Conservation (phyloP, 768 basidiomycete genomes). For the Mycena floridula region DNA sequence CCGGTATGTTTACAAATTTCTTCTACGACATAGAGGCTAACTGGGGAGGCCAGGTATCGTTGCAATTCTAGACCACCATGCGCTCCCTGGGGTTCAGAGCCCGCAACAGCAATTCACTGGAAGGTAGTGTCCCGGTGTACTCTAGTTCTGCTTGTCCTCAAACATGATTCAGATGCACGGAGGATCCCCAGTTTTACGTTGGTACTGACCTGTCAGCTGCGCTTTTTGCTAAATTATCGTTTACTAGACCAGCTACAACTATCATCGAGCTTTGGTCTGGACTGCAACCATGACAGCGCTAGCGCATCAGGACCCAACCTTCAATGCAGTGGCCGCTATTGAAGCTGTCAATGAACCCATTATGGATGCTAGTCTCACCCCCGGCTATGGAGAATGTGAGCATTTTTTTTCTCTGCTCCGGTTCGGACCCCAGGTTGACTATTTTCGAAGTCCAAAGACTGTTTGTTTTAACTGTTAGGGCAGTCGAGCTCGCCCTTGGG, state of each 20-base stretch:
- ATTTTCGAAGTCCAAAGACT: constrained; percentile 53
- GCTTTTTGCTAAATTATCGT: constrained; percentile 4
- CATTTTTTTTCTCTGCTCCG: constrained; percentile 4
- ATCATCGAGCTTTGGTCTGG: constrained; percentile 76
- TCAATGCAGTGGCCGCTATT: constrained; percentile 59
- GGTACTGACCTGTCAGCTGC: constrained; percentile 11
- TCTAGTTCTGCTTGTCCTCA: neutral
- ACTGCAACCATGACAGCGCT: constrained; percentile 72
- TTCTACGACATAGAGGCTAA: no score
- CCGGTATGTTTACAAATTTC: no score
- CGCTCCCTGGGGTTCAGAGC: constrained; percentile 61
- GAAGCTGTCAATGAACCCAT: constrained; percentile 78
- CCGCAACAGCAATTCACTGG: constrained; percentile 64
- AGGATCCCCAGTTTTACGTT: constrained; percentile 69
- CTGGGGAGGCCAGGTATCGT: no score
- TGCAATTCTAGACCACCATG: constrained; percentile 60
- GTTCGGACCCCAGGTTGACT: neutral
- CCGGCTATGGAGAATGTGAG: constrained; percentile 66
- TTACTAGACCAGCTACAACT: constrained; percentile 67
- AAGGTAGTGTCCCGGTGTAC: constrained; percentile 27
- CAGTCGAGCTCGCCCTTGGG: constrained; percentile 56
- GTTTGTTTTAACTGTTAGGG: constrained; percentile 63
- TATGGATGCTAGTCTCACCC: constrained; percentile 63
- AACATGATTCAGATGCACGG: constrained; percentile 42
- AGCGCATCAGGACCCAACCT: constrained; percentile 62